These are phyloP conservation scores for Zygoascus ofunaensis DNA, from an alignment of 805 yeast species.

Conservation along the genomic window DNA sequence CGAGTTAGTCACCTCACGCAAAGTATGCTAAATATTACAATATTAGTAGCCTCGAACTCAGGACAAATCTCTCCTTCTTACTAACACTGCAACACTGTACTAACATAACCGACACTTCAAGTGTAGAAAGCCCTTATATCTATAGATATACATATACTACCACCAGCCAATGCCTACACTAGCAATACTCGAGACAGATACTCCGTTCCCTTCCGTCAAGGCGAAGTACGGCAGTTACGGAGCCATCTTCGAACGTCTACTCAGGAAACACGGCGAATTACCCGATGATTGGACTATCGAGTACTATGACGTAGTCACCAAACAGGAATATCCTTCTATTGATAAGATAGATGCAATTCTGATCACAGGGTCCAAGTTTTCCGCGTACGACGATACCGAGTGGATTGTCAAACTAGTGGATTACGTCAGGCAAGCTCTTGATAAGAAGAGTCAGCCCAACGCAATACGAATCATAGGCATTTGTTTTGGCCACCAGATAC, in stretches of 20 bases:
- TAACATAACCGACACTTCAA: too few relatives aligned
- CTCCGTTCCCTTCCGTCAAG: constrained; percentile 20
- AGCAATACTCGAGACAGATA: constrained; percentile 31
- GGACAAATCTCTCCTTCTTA: too few relatives aligned
- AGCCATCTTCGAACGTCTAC: constrained; percentile 22
- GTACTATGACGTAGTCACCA: constrained; percentile 25
- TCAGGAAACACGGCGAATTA: constrained; percentile 22
- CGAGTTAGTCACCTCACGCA: too few relatives aligned
- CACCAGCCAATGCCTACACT: constrained; percentile 5
- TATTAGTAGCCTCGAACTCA: too few relatives aligned
- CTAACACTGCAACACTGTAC: too few relatives aligned
- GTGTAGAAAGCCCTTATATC: too few relatives aligned
- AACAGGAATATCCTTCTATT: constrained; percentile 22
- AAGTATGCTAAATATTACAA: too few relatives aligned
- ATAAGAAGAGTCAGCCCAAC: too few relatives aligned
- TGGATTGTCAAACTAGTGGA: constrained; percentile 31
- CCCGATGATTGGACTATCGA: constrained; percentile 11
- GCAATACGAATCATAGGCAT: constrained; percentile 35
- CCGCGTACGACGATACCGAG: constrained; percentile 26
- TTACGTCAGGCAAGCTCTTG: constrained; percentile 18
- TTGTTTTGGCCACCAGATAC: constrained; percentile 83
- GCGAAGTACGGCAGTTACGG: constrained; percentile 28
- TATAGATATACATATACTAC: too few relatives aligned
- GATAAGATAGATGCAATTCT: constrained; percentile 25
- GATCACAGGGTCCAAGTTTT: constrained; percentile 31